A percentile compares a stretch with the other conserved stretches of the same genome.
Evolutionary conservation across 192 early-diverging fungal species (phyloP).

Genomic region (Umbelopsis ramanniana): DNA sequence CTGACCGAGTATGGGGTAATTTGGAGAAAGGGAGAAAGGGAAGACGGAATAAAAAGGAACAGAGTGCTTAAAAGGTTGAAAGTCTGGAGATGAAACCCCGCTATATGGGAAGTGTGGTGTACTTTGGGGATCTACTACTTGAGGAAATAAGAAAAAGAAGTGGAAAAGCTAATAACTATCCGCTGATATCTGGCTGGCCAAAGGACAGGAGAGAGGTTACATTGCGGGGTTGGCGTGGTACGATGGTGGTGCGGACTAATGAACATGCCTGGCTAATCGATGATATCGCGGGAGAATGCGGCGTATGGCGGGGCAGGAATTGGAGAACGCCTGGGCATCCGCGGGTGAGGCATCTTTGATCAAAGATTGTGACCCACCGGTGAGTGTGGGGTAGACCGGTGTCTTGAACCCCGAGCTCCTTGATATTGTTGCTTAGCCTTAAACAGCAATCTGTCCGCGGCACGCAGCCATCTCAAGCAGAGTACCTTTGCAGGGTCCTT

Average conservation of each 20-base stretch:
- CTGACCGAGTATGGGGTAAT: neutral
- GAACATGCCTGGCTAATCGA: slow-evolving; percentile 14
- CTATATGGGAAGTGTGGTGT: neutral
- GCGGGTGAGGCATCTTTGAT: slow-evolving; percentile 1
- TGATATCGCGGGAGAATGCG: slow-evolving; percentile 23
- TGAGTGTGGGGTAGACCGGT: slow-evolving; percentile 11
- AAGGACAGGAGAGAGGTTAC: neutral
- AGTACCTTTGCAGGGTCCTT: slow-evolving; percentile 7
- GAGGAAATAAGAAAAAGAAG: neutral
- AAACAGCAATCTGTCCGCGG: slow-evolving; percentile 9
- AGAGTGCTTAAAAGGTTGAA: slow-evolving; percentile 3
- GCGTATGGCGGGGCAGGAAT: slow-evolving; percentile 18
- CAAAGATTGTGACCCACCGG: slow-evolving; percentile 6
- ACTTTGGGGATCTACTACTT: neutral
- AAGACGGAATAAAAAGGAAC: neutral
- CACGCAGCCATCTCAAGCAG: neutral
- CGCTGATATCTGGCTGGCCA: slow-evolving; percentile 1
- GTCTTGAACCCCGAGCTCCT: slow-evolving; percentile 2
- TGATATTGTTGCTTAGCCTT: neutral
- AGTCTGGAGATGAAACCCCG: neutral
- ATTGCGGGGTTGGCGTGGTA: slow-evolving; percentile 22
- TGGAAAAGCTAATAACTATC: neutral
- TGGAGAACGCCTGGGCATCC: slow-evolving; percentile 14
- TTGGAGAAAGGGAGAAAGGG: neutral
- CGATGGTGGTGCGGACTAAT: slow-evolving; percentile 16